Evolutionary conservation across 139 green algal genomes (phyloP), one percentile per base, ranked within the genome.

Genomic region (Yamagishiella unicocca): DNA sequence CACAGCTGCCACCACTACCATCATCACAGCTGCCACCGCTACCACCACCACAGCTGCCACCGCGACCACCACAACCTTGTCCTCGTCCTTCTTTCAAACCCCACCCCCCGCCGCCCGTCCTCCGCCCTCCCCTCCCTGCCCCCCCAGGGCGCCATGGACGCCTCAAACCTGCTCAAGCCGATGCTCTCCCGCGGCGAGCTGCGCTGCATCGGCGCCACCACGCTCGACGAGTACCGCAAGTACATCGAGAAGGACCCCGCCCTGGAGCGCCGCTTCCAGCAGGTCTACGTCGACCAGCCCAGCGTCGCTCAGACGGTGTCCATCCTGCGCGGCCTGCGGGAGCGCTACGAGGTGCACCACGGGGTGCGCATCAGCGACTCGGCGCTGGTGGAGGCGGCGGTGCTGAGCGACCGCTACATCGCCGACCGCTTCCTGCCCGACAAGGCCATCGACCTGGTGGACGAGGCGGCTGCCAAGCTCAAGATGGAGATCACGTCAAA

Each of bases 401-500:
- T 96, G 72, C 92, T 99, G 53, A 93, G 90, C 61, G 97, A 99
- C 90, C 90, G 97, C n/a, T 99, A 99, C 95, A 89, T 94, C 43
- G 90, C 92, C 1, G 89, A 93, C 83, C 85, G 90, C 70, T 99
- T 99, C 92, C 89, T 91, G 75, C 83, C 88, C 50, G 88, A 91
- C 54, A 91, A 91, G 88, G 96, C 97, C 6, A 99, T 99, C 84
- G 97, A 99, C 90, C 93, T 99, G 87, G 93, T 99, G 45, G 97
- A 99, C 89, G 97, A 99, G 92, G 94, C 96, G 1, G 97, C 97
- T 0, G 98, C 98, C 74, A 99, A 99, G 91, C 94, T 99, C 10
- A 99, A 93, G 87, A 99, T 99, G 98, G 98, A 99, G 94, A 99
- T 99, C 93, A 99, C 98, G 68, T 95, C 79, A 88, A 99, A 99